These are phyloP conservation scores for Corchorus olitorius DNA, from an alignment of 345 rosid genomes.

Conservation along the genomic window DNA sequence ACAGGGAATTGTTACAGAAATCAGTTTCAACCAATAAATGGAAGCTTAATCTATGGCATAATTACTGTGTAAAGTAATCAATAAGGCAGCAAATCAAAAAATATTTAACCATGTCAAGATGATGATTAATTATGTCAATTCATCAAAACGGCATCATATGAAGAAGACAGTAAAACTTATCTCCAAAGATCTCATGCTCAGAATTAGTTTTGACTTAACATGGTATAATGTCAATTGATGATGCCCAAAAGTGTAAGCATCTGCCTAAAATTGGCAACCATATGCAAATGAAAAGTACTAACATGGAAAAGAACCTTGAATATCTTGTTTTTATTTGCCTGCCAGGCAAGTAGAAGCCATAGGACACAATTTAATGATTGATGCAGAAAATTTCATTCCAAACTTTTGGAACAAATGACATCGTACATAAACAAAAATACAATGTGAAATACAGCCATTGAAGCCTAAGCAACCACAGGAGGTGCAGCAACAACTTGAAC, in stretches of 20 bases:
- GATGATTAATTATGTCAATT: too few relatives aligned
- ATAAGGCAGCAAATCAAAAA: too few relatives aligned
- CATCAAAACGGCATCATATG: too few relatives aligned
- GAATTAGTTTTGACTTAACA: not conserved
- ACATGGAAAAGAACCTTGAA: not conserved
- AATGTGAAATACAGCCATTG: constrained; percentile 12
- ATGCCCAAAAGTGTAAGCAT: not conserved
- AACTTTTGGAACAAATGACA: constrained; percentile 27
- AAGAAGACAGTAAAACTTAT: too few relatives aligned
- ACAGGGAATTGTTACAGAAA: too few relatives aligned
- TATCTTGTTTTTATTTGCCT: not conserved
- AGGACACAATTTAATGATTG: not conserved
- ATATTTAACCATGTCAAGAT: too few relatives aligned
- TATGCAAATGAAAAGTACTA: not conserved
- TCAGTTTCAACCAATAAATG: too few relatives aligned
- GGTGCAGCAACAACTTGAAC: constrained; percentile 31
- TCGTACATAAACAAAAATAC: constrained; percentile 20
- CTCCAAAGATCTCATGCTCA: too few relatives aligned
- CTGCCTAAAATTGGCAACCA: not conserved
- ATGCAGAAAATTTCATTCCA: constrained; percentile 19
- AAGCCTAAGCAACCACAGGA: constrained; percentile 34
- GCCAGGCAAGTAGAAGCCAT: not conserved
- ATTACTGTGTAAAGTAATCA: too few relatives aligned
- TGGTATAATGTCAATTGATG: not conserved
- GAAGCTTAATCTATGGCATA: too few relatives aligned